Evolutionary conservation across 306 rosid species (phyloP).

Genomic region (Clitoria ternatea): DNA sequence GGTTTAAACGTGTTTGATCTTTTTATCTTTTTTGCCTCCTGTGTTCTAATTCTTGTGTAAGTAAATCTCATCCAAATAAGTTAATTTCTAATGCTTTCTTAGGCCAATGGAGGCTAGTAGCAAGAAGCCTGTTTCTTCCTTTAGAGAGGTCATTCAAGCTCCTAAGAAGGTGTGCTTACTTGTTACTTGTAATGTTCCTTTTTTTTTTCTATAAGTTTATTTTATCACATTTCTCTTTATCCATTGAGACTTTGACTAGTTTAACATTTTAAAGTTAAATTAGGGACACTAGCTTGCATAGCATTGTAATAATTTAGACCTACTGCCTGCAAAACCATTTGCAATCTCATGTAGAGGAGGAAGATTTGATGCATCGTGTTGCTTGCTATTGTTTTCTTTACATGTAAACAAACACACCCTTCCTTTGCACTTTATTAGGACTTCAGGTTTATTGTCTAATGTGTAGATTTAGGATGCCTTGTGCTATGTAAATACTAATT

Average conservation of each 20-base stretch:
- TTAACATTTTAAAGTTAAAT: background rate
- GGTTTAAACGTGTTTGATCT: too few relatives aligned
- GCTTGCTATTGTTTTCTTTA: background rate
- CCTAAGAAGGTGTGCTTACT: slow-evolving; percentile 61
- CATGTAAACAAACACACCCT: background rate
- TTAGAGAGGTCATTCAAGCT: slow-evolving; percentile 72
- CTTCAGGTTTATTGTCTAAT: background rate
- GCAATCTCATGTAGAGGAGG: background rate
- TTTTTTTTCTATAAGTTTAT: background rate
- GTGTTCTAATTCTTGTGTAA: background rate
- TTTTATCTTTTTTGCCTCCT: background rate
- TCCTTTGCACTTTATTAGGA: background rate
- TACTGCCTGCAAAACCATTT: background rate
- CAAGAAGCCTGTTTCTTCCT: slow-evolving; percentile 70
- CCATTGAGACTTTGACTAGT: background rate
- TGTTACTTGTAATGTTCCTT: background rate
- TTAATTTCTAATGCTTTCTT: slow-evolving; percentile 16
- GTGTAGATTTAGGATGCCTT: slow-evolving; percentile 9
- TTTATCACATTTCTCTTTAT: background rate
- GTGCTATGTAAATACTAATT: background rate
- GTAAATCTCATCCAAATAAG: slow-evolving; percentile 3
- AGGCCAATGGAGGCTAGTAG: slow-evolving; percentile 94
- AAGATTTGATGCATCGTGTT: background rate
- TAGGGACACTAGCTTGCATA: background rate
- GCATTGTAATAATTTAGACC: background rate